Conservation (phyloP, 768 basidiomycete genomes). For the Leccinum arenicola region DNA sequence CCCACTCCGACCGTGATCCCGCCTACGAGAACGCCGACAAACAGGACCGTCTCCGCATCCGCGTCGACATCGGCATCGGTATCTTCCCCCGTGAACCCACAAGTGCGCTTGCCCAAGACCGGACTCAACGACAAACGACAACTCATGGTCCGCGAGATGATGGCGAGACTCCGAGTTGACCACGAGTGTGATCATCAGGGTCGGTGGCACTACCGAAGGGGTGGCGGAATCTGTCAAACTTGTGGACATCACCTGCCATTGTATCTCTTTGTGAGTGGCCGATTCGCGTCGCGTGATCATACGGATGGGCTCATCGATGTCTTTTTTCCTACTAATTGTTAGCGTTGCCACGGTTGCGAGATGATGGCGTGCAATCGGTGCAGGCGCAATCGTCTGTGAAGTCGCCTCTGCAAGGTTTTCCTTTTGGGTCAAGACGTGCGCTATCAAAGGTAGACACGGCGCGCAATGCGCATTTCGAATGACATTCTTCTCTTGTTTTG, state of each 20-base stretch:
- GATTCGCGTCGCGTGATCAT: not conserved
- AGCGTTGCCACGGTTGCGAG: conserved; percentile 36
- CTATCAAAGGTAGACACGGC: not conserved
- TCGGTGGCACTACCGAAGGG: conserved; percentile 43
- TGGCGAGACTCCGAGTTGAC: conserved; percentile 42
- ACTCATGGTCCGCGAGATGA: conserved; percentile 29
- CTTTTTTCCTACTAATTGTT: not conserved
- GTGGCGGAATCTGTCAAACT: conserved; percentile 45
- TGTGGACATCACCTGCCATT: conserved; percentile 39
- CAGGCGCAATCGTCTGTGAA: conserved; percentile 35
- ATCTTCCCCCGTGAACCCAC: not conserved
- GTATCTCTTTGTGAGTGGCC: conserved; percentile 48
- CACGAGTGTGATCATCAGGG: conserved; percentile 51
- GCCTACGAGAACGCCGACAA: not conserved
- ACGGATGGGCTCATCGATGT: not conserved
- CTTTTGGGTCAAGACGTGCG: not conserved
- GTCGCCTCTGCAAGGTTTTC: not conserved
- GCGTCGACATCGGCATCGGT: not conserved
- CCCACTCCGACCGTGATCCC: not conserved
- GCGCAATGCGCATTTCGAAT: not conserved
- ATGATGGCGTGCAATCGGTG: conserved; percentile 37
- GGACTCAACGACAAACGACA: conserved; percentile 3
- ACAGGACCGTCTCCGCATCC: not conserved
- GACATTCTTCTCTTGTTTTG: not conserved
- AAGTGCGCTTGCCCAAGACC: not conserved